Conservation (phyloP, 371 early-diverging fungal genomes). For the Lichtheimia ornata region DNA sequence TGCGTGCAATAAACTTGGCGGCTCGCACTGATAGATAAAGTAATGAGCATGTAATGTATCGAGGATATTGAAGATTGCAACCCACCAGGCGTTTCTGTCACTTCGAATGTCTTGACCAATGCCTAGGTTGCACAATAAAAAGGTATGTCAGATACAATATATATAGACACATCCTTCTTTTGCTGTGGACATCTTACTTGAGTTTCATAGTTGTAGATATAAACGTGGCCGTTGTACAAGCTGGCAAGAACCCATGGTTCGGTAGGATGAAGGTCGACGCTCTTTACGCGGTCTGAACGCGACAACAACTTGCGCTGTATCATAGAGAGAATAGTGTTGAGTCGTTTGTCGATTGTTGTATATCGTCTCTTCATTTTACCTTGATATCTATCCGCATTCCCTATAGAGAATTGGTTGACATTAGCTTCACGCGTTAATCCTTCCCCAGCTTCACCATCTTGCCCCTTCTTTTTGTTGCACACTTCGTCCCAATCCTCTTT, state of each 20-base stretch:
- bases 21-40: constrained; percentile 72
- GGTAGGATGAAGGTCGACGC: constrained; percentile 98
- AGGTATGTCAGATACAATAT: not conserved
- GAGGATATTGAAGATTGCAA: not conserved
- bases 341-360: not conserved
- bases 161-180: not conserved
- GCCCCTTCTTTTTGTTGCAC: no score
- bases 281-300: constrained; percentile 96
- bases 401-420: constrained; percentile 26
- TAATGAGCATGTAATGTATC: not conserved
- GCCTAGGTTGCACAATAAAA: constrained; percentile 21
- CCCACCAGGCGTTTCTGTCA: constrained; percentile 83
- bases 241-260: constrained; percentile 98
- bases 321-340: constrained; percentile 4
- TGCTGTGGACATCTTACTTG: constrained; percentile 59
- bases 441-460: no score
- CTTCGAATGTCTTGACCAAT: constrained; percentile 96
- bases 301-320: constrained; percentile 71
- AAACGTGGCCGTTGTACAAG: constrained; percentile 96
- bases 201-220: constrained; percentile 99
- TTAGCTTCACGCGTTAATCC: no score
- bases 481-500: no score
- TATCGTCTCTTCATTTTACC: constrained; percentile 26
- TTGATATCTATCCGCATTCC: constrained; percentile 72
- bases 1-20: constrained; percentile 94